Base-by-base conservation (phyloP, 2,329 filamentous ascomycete genomes). In the Curvularia verruculosa region DNA sequence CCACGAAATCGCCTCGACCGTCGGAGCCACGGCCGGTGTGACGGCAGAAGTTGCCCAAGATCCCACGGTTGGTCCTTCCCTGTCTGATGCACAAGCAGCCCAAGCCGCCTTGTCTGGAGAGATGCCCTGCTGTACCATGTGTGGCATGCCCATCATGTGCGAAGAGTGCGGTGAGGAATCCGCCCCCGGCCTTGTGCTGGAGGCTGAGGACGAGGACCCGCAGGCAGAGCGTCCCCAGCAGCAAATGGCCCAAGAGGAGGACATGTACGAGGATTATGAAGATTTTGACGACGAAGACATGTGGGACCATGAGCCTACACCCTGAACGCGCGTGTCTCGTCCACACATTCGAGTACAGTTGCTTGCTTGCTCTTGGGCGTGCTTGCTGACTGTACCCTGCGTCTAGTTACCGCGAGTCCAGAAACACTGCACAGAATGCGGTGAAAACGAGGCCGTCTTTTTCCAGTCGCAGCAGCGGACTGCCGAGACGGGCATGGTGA, bases 381-480 rank as follows among this genome's bases (percentile, higher is more conserved):
- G 71, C 71, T 73, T 58, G 73, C 72, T 76, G 67, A 75, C 71
- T 66, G 63, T 64, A 28, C 58, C 66, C 66, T 67, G 69, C 61
- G 52, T 83, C 74, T 86, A 97, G 93, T 90, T 98, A 77, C 95
- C 95, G 64, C 89, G 93, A 71, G 89, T 92, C 70, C 91, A 92
- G 76, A 92, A 90, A 79, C 84, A 85, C 59, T 99, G 95, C 80
- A 92, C 92, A 50, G 85, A 83, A 67, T 99, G 96, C 83, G 84
- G 85, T 65, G 90, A 95, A 77, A 87, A 87, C 68, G 93, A 98
- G 80, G 92, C 93, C 44, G 96, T 99, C 58, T 99, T 96, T 81
- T 99, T 99, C 83, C 95, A 99, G 81, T 97, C 93, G 60, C 95
- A 99, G 77, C 93, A 98, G 82, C 90, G 95, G 79, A 96, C 90